Evolutionary conservation across 208 protist species (phyloP), one percentile per base, ranked within the genome.

Genomic region (Wallacemonas rigidus): DNA sequence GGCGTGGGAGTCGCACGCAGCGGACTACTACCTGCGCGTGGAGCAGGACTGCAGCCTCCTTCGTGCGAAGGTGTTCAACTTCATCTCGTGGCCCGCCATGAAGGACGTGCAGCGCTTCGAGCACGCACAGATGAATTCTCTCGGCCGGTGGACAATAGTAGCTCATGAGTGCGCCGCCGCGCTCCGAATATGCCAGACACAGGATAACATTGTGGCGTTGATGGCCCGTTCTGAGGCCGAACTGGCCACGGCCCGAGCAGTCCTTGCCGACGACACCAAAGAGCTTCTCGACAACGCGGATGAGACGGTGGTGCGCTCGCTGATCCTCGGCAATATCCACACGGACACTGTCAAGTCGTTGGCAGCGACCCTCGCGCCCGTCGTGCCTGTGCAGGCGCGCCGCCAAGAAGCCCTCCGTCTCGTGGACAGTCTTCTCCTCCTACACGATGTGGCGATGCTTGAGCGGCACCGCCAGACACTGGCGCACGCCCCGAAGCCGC

Each of bases 61-160:
- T 71, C 87, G 89, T 1, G 80, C 82, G 44, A 96, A 96, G 69
- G 86, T 95, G 40, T 94, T 96, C 76, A 87, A 72, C 54, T 91
- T 82, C 67, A 80, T 84, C 15, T 93, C 87, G 47, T 94, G 89
- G 88, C 87, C 92, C 5, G 88, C 83, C 17, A 93, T 94, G 88
- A 77, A 87, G 68, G 87, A 92, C 58, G 76, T 96, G 64, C 81
- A 88, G 54, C 80, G 78, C 50, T 96, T 87, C 69, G 86, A 93
- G 68, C 58, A 75, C 26, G 55, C 64, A 26, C 92, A 94, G 73
- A 72, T 35, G 69, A 83, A 87, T 73, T 93, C 89, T 6, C 44
- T 96, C 45, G 85, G 74, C 35, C 81, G 81, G 26, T 75, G 75
- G 72, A 70, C 86, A 71, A 84, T 58, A 67, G 68, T 64, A 17